Percentiles rank a stretch among this genome's conserved stretches.
Conservation (phyloP, 2,329 filamentous ascomycete species). For the Pseudofabraea citricarpa region DNA sequence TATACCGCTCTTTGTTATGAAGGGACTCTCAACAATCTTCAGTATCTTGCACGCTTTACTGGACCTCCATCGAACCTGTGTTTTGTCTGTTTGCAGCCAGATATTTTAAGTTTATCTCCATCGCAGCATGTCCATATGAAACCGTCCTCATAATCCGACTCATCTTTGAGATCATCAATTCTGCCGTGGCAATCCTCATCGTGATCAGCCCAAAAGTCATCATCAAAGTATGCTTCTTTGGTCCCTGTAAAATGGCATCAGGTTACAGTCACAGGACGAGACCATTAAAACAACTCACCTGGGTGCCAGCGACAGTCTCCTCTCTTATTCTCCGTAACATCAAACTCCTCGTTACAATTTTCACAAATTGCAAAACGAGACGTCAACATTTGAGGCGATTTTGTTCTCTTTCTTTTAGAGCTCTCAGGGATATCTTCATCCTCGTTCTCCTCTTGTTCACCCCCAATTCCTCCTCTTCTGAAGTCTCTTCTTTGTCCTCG, state of each 20-base stretch:
- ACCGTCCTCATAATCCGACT: not conserved
- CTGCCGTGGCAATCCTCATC: not conserved
- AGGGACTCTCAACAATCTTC: no score
- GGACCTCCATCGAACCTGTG: no score
- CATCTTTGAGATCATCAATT: not conserved
- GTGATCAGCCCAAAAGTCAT: not conserved
- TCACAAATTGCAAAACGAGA: not conserved
- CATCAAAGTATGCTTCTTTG: not conserved
- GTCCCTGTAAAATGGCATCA: not conserved
- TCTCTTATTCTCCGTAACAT: not conserved
- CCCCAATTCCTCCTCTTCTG: not conserved
- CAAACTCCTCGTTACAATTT: not conserved
- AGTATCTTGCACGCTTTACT: no score
- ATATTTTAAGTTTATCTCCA: not conserved
- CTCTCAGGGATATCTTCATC: not conserved
- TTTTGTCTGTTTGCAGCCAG: not conserved
- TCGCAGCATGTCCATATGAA: not conserved
- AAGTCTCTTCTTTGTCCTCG: not conserved
- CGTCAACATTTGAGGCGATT: not conserved
- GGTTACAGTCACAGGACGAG: not conserved
- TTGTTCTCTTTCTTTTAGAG: not conserved
- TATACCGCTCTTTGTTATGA: no score
- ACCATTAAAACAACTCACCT: not conserved
- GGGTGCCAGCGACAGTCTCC: not conserved
- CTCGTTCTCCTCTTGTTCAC: not conserved